Conservation (phyloP, 2,329 filamentous ascomycete genomes). For the Colletotrichum aenigma region DNA sequence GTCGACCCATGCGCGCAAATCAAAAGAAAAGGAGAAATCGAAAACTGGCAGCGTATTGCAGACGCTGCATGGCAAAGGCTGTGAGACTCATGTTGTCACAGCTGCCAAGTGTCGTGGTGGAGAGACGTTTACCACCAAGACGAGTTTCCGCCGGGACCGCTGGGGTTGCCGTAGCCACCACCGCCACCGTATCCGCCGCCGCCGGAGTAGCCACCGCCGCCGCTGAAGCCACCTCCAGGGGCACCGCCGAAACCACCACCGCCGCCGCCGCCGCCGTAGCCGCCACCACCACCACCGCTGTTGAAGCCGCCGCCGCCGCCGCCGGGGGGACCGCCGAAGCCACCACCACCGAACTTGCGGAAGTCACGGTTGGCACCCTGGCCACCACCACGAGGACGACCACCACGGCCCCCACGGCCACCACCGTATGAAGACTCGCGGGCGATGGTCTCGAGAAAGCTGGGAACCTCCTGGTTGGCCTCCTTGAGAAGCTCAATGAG, state of each 20-base stretch:
- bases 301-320: conserved; percentile 48
- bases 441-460: conserved; percentile 96
- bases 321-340: conserved; percentile 49
- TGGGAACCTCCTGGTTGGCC: conserved; percentile 94
- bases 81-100: background rate
- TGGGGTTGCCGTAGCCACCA: conserved; percentile 73
- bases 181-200: conserved; percentile 48
- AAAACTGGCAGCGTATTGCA: conserved; percentile 38
- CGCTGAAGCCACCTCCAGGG: conserved; percentile 46
- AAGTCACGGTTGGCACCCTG: conserved; percentile 82
- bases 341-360: conserved; percentile 75
- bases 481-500: conserved; percentile 98
- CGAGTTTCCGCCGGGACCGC: conserved; percentile 65
- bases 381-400: conserved; percentile 74
- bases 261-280: conserved; percentile 46
- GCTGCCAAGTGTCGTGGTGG: background rate
- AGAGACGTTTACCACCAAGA: conserved; percentile 67
- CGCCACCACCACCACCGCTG: conserved; percentile 39
- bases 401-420: conserved; percentile 65
- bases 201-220: conserved; percentile 43
- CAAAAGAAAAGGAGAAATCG: conserved; percentile 15
- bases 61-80: conserved; percentile 15
- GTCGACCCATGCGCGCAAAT: conserved; percentile 18
- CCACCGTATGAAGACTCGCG: conserved; percentile 89
- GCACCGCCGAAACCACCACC: conserved; percentile 59